Evolutionary conservation across 768 basidiomycete species (phyloP).

Genomic region (Russula griseocarnosa): DNA sequence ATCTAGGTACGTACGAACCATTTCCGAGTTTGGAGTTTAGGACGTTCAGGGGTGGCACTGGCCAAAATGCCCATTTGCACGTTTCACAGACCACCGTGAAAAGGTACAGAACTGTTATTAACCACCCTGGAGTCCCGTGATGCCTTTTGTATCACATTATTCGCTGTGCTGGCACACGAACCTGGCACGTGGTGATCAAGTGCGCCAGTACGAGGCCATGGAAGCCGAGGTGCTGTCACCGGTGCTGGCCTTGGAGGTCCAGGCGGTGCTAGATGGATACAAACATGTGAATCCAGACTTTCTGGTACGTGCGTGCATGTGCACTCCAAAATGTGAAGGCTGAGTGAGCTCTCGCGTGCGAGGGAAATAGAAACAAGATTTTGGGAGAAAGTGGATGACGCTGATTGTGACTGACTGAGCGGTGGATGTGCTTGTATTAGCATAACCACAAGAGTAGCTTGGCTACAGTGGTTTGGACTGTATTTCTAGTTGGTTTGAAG

Average conservation of each 20-base stretch:
- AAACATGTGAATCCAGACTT: slow-evolving; percentile 84
- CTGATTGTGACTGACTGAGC: slow-evolving; percentile 91
- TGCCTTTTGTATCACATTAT: too few relatives aligned
- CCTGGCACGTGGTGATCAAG: slow-evolving; percentile 67
- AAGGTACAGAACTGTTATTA: too few relatives aligned
- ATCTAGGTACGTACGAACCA: too few relatives aligned
- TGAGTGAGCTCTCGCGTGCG: not conserved
- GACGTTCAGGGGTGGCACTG: too few relatives aligned
- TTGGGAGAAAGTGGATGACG: slow-evolving; percentile 62
- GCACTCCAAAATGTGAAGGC: not conserved
- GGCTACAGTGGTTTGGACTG: too few relatives aligned
- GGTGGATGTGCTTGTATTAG: too few relatives aligned
- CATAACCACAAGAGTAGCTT: too few relatives aligned
- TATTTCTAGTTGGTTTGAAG: too few relatives aligned
- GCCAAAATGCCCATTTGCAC: too few relatives aligned
- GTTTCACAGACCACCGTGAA: too few relatives aligned
- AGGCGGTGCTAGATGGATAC: slow-evolving; percentile 79
- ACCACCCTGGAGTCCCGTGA: too few relatives aligned
- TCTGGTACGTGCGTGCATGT: slow-evolving; percentile 66
- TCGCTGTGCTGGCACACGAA: slow-evolving; percentile 76
- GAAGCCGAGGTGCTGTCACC: slow-evolving; percentile 77
- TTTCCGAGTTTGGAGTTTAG: too few relatives aligned
- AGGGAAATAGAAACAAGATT: slow-evolving; percentile 32
- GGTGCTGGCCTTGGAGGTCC: slow-evolving; percentile 81
- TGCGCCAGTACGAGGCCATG: slow-evolving; percentile 63